These are phyloP conservation scores for Mucor lusitanicus DNA, from an alignment of 371 early-diverging fungal species.

Conservation along the genomic window DNA sequence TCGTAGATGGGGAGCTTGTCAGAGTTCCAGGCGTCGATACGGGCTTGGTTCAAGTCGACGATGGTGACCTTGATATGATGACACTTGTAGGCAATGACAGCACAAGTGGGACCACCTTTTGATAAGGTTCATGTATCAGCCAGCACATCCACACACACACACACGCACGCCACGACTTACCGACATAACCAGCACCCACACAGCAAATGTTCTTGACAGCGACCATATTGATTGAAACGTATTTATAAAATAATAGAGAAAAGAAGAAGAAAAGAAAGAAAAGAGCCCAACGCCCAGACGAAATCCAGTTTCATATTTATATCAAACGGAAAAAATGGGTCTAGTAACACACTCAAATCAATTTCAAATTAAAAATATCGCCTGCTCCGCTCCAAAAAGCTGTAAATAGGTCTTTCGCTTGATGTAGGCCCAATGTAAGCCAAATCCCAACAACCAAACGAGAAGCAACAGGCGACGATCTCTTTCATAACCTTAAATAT, in stretches of 20 bases:
- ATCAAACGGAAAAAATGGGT: not conserved
- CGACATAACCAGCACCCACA: slow-evolving; percentile 96
- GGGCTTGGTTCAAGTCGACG: slow-evolving; percentile 39
- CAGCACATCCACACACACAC: not conserved
- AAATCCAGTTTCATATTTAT: not conserved
- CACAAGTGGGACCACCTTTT: slow-evolving; percentile 90
- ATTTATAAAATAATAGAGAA: not conserved
- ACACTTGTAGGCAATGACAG: slow-evolving; percentile 91
- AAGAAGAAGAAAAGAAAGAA: not conserved
- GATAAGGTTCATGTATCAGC: not conserved
- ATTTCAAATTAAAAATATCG: not conserved
- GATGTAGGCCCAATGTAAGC: not conserved
- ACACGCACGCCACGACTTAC: slow-evolving; percentile 40
- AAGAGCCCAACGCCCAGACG: not conserved
- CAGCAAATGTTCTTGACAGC: slow-evolving; percentile 74
- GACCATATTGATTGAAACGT: slow-evolving; percentile 23
- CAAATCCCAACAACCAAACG: not conserved
- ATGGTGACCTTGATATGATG: slow-evolving; percentile 89
- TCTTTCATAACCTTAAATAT: not conserved
- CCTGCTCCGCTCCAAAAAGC: not conserved
- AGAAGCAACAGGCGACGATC: not conserved
- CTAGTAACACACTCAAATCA: not conserved
- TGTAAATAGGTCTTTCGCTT: not conserved
- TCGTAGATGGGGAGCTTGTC: slow-evolving; percentile 88
- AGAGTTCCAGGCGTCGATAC: slow-evolving; percentile 79